Percentiles rank a stretch among this genome's conserved stretches.
These are phyloP conservation scores for Aspergillus campestris DNA, from an alignment of 495 filamentous ascomycete genomes.

Conservation along the genomic window DNA sequence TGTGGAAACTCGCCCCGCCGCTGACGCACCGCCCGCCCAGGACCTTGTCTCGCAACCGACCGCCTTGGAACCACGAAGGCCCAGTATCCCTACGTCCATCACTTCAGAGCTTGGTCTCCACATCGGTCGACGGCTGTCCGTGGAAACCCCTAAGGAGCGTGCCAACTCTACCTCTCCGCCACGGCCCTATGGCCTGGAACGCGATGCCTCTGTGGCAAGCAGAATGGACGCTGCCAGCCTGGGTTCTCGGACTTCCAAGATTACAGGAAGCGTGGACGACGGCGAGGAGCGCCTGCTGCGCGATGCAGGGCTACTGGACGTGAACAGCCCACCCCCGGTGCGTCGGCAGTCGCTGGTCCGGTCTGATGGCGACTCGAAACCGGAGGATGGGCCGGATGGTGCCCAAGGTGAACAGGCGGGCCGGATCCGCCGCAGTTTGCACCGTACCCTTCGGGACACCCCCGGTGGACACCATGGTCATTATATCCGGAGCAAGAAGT, in stretches of 20 bases:
- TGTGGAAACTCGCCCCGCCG: neutral
- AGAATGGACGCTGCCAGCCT: constrained; percentile 32
- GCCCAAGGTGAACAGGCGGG: constrained; percentile 28
- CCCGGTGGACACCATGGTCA: constrained; percentile 54
- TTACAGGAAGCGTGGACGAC: constrained; percentile 34
- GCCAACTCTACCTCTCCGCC: constrained; percentile 21
- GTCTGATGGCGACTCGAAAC: constrained; percentile 29
- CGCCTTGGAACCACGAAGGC: constrained; percentile 23
- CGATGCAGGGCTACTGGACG: constrained; percentile 38
- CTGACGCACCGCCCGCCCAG: constrained; percentile 2
- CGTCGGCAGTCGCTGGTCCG: constrained; percentile 27
- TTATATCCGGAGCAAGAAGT: constrained; percentile 66
- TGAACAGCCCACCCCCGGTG: constrained; percentile 29
- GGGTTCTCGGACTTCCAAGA: constrained; percentile 28
- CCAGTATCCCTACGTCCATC: constrained; percentile 28
- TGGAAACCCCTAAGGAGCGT: constrained; percentile 19
- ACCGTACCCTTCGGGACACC: constrained; percentile 83
- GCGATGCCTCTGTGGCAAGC: constrained; percentile 30
- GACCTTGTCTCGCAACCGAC: constrained; percentile 13
- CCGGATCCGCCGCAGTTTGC: constrained; percentile 78
- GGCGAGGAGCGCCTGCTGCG: constrained; percentile 42
- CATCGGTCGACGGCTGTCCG: constrained; percentile 23
- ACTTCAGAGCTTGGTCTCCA: constrained; percentile 21
- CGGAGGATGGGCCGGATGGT: constrained; percentile 26
- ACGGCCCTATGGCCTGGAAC: constrained; percentile 19